Base-by-base conservation (phyloP, 2,329 filamentous ascomycete species). In the Xylariaceae sp. region DNA sequence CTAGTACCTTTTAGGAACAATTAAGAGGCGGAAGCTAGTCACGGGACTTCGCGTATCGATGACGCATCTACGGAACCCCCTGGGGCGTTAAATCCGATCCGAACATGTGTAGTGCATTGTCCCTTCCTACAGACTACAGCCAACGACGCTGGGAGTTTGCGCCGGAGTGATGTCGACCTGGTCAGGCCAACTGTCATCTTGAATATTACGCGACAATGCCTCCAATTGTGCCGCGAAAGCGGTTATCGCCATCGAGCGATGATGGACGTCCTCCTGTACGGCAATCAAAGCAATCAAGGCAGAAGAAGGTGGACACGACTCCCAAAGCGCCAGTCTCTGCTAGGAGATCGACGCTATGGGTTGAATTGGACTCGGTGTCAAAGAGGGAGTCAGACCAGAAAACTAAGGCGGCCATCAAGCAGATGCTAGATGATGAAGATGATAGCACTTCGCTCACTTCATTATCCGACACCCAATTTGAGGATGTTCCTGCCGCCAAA, bases 211-310 rank as follows among this genome's bases (percentile, higher is more conserved):
- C 32, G 51, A 69, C 47, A 41, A 90, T 90, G 86, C 85, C 87
- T 65, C 86, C 87, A 29, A 73, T 80, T 60, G 76, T 88, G 12
- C 77, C 84, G 47, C 83, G 84, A 62, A 91, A 90, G 72, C 80
- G 85, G 57, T 64, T 83, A 30, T n/a, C 42, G 0, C 70, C 73
- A 1, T 69, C 72, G 31, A 65, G 68, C 34, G 64, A 70, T 44
- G 55, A 61, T 37, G 64, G 64, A 26, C 66, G 65, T 42, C 60
- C 63, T 53, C 32, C 19, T 19, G 19, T 19, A 19, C 19, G 19
- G 19, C 19, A 19, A 19, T 19, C 67, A 47, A 65, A 73, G 60
- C 60, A 58, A n/a, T 55, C 66, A 27, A 58, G 62, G 50, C 70
- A 67, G 58, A 47, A 53, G 57, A 65, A 63, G 54, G 55, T 54